Evolutionary conservation across 1,139 yeast species (phyloP).

Genomic region (Debaryomyces singareniensis): DNA sequence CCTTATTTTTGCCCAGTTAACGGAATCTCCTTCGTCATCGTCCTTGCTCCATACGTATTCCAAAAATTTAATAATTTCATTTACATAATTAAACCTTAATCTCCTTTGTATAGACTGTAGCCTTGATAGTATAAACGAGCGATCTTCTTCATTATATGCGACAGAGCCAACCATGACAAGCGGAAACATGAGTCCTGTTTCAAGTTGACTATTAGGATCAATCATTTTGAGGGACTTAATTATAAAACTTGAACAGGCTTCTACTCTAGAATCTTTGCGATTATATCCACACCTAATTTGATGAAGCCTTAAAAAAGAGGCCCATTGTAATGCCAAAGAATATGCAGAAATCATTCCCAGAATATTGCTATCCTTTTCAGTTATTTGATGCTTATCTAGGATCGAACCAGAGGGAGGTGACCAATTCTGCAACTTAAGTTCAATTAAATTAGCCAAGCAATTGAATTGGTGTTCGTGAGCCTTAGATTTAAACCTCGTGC

Average conservation of each 20-base stretch:
- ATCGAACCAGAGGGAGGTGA: slow-evolving; percentile 9
- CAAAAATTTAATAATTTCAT: slow-evolving; percentile 13
- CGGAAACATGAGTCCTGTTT: slow-evolving; percentile 17
- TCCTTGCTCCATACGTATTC: slow-evolving; percentile 13
- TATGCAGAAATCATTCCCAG: slow-evolving; percentile 10
- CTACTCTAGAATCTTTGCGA: slow-evolving; percentile 11
- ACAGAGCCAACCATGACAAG: slow-evolving; percentile 18
- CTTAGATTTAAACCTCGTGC: slow-evolving; percentile 7
- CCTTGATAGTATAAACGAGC: slow-evolving; percentile 11
- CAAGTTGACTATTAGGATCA: slow-evolving; percentile 10
- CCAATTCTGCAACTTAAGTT: slow-evolving; percentile 16
- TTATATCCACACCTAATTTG: slow-evolving; percentile 15
- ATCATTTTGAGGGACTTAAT: slow-evolving; percentile 11
- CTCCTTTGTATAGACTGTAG: slow-evolving; percentile 10
- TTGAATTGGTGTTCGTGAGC: slow-evolving; percentile 13
- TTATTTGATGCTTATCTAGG: slow-evolving; percentile 5
- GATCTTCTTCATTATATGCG: slow-evolving; percentile 10
- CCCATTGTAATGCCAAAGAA: slow-evolving; percentile 16
- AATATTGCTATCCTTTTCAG: slow-evolving; percentile 2
- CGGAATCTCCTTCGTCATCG: slow-evolving; percentile 10
- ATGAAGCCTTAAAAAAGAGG: slow-evolving; percentile 15
- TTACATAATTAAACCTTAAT: slow-evolving; percentile 13
- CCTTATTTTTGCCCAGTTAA: slow-evolving; percentile 16
- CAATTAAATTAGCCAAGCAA: slow-evolving; percentile 13
- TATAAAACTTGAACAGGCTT: slow-evolving; percentile 12